These are phyloP conservation scores for Mycena leptocephala DNA, from an alignment of 768 basidiomycete genomes.

Conservation along the genomic window DNA sequence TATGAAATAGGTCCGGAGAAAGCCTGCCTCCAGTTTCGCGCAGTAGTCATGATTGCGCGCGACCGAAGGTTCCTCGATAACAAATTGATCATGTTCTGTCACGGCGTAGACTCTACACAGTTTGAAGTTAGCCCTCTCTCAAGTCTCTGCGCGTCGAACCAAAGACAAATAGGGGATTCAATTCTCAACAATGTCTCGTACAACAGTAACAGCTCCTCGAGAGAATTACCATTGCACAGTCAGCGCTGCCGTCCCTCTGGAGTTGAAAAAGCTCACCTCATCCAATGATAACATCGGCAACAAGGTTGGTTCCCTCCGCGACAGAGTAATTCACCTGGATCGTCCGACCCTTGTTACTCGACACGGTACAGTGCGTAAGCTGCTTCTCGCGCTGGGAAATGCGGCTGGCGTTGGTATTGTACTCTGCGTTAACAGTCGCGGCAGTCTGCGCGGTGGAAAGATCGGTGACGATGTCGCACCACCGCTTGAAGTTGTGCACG, in stretches of 20 bases:
- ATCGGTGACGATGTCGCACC: constrained; percentile 56
- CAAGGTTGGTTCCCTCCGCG: constrained; percentile 10
- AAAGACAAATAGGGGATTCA: constrained; percentile 4
- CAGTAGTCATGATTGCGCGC: background rate
- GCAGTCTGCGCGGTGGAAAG: constrained; percentile 43
- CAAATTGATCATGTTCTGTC: constrained; percentile 9
- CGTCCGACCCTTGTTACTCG: constrained; percentile 17
- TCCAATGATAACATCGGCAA: constrained; percentile 19
- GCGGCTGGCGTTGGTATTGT: constrained; percentile 13
- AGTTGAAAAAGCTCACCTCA: constrained; percentile 10
- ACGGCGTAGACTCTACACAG: constrained; percentile 6
- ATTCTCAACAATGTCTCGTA: constrained; percentile 2
- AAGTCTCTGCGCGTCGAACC: background rate
- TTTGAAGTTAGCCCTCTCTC: constrained; percentile 1
- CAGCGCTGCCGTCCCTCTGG: background rate
- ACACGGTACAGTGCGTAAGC: constrained; percentile 7
- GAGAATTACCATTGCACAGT: constrained; percentile 7
- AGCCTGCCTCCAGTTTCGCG: constrained; percentile 1
- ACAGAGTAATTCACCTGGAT: constrained; percentile 17
- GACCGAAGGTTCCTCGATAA: background rate
- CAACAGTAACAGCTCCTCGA: constrained; percentile 7
- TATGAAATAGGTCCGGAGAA: constrained; percentile 11
- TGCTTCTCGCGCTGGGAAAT: constrained; percentile 16
- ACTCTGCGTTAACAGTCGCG: constrained; percentile 14
- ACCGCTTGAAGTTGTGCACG: constrained; percentile 56